Conservation (phyloP, 768 basidiomycete species). For the Daedalea quercina region DNA sequence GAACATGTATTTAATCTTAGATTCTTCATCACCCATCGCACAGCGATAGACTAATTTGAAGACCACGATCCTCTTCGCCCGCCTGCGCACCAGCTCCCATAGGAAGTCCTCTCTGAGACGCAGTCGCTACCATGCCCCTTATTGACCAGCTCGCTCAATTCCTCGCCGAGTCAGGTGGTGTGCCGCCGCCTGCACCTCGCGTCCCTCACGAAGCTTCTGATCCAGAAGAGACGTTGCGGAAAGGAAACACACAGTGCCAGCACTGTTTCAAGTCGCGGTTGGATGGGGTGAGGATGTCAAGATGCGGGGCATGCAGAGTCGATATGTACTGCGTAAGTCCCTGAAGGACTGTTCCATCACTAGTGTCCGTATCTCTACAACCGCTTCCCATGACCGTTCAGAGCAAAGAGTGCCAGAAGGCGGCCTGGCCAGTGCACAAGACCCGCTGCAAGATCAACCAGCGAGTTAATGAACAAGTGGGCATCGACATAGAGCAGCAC, state of each 20-base stretch:
- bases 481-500: not conserved
- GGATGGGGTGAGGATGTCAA: constrained; percentile 5
- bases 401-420: constrained; percentile 15
- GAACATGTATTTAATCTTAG: too few species aligned
- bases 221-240: constrained; percentile 3
- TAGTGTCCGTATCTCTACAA: too few species aligned
- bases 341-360: too few species aligned
- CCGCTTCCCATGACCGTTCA: not conserved
- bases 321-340: constrained; percentile 14
- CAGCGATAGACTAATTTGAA: too few species aligned
- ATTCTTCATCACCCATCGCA: too few species aligned
- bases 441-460: constrained; percentile 11
- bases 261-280: constrained; percentile 10
- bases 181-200: not conserved
- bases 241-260: constrained; percentile 10
- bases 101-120: too few species aligned
- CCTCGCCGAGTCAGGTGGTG: not conserved
- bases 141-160: not conserved
- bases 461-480: not conserved
- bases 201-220: constrained; percentile 1
- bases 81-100: too few species aligned
- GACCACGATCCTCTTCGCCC: too few species aligned
- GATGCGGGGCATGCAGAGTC: constrained; percentile 8
- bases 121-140: not conserved
- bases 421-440: constrained; percentile 13